phyloP scores from a whole-genome alignment of 2,329 filamentous ascomycete genomes.

The Phialophora verrucosa region DNA sequence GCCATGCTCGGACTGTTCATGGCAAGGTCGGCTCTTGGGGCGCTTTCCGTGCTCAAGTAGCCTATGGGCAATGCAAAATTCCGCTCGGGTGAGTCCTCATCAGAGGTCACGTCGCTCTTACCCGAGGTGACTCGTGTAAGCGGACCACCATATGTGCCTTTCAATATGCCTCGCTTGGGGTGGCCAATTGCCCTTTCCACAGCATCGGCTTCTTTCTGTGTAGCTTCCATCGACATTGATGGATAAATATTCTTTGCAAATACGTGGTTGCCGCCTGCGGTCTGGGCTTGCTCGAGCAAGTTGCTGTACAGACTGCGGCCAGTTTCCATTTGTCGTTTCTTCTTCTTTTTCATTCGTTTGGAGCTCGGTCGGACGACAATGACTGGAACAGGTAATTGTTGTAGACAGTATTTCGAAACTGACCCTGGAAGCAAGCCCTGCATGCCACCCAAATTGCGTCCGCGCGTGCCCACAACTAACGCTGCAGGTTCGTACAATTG shows the following conservation, averaged over 20 bases:
- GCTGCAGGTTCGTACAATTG: conserved; percentile 90
- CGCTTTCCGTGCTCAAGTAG: conserved; percentile 36
- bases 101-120: conserved; percentile 34
- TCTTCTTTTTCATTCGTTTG: conserved; percentile 88
- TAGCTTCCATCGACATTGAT: conserved; percentile 39
- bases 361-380: conserved; percentile 88
- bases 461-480: conserved; percentile 86
- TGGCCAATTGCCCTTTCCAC: conserved; percentile 58
- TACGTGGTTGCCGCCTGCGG: conserved; percentile 58
- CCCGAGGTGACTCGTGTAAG: conserved; percentile 34
- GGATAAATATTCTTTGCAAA: conserved; percentile 48
- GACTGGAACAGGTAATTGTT: conserved; percentile 90
- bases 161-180: conserved; percentile 39
- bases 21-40: conserved; percentile 36
- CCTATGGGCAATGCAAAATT: conserved; percentile 39
- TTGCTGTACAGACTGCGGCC: conserved; percentile 75
- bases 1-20: conserved; percentile 39
- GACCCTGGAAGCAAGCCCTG: conserved; percentile 86
- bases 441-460: conserved; percentile 81
- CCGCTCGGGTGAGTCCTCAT: conserved; percentile 34
- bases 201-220: conserved; percentile 57
- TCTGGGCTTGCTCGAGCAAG: conserved; percentile 71
- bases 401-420: conserved; percentile 92
- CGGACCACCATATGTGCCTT: conserved; percentile 37
- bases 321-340: conserved; percentile 79